Evolutionary conservation across 768 basidiomycete species (phyloP).

Genomic region (Mycena amicta): DNA sequence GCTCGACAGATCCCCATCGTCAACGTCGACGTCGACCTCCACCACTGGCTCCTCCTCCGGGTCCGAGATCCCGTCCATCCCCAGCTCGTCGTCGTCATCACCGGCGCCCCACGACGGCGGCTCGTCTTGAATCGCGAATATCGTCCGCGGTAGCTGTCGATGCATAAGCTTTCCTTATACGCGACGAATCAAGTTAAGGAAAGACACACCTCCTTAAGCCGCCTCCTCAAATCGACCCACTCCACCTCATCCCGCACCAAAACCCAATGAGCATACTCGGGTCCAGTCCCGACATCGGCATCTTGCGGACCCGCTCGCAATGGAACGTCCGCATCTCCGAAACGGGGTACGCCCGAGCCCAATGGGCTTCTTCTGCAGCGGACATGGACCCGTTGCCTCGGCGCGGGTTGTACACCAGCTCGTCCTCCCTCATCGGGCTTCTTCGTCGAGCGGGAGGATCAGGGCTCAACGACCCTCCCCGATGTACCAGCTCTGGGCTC

Average conservation of each 20-base stretch:
- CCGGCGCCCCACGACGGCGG: constrained; percentile 74
- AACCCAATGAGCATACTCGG: constrained; percentile 98
- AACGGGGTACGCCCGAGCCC: constrained; percentile 70
- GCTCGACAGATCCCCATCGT: constrained; percentile 22
- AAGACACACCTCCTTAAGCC: constrained; percentile 68
- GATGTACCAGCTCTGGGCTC: background rate
- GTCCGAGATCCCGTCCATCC: constrained; percentile 84
- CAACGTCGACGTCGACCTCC: constrained; percentile 6
- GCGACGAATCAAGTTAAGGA: no score
- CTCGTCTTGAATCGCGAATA: constrained; percentile 87
- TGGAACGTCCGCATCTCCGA: constrained; percentile 89
- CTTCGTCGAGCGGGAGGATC: constrained; percentile 5
- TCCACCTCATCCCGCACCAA: constrained; percentile 80
- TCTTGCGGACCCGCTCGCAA: constrained; percentile 92
- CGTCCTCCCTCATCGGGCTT: constrained; percentile 19
- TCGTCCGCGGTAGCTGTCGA: constrained; percentile 58
- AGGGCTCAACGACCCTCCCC: constrained; percentile 11
- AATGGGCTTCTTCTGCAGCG: constrained; percentile 62
- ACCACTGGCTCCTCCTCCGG: constrained; percentile 41
- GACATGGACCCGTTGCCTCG: constrained; percentile 23
- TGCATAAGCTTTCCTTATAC: constrained; percentile 11
- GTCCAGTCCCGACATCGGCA: constrained; percentile 86
- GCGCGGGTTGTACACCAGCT: constrained; percentile 6
- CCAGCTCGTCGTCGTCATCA: constrained; percentile 70
- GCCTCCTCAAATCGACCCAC: constrained; percentile 78